phyloP scores from a whole-genome alignment of 2,329 filamentous ascomycete genomes.

The Aureobasidium lini region DNA sequence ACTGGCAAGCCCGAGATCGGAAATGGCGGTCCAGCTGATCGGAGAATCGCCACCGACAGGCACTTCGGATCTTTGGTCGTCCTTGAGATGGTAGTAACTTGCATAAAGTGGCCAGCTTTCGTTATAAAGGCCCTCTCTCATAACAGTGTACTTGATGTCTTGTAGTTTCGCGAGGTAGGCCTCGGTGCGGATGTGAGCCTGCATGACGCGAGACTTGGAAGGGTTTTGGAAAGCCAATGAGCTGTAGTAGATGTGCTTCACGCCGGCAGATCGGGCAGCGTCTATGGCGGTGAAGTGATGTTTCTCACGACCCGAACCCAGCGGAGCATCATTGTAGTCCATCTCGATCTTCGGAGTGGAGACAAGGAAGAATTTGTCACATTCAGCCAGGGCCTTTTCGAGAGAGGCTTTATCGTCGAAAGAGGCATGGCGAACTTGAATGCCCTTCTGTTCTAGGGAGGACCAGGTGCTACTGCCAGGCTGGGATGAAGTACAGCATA shows the following conservation, averaged over 20 bases:
- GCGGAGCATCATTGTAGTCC: constrained; percentile 37
- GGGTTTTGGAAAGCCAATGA: constrained; percentile 36
- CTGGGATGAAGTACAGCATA: constrained; percentile 30
- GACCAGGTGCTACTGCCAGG: constrained; percentile 16
- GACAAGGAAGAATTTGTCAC: constrained; percentile 38
- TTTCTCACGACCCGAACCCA: constrained; percentile 35
- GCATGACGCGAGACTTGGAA: constrained; percentile 38
- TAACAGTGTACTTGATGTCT: constrained; percentile 28
- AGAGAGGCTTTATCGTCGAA: constrained; percentile 33
- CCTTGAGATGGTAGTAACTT: constrained; percentile 33
- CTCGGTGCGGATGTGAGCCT: constrained; percentile 40
- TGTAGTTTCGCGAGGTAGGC: constrained; percentile 26
- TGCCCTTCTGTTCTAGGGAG: constrained; percentile 16
- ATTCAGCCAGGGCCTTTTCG: constrained; percentile 29
- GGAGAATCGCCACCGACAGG: constrained; percentile 33
- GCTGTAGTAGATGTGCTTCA: constrained; percentile 41
- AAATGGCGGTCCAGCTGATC: constrained; percentile 38
- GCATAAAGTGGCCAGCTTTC: constrained; percentile 43
- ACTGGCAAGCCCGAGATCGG: constrained; percentile 37
- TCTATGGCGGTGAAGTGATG: constrained; percentile 38
- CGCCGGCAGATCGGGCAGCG: constrained; percentile 33
- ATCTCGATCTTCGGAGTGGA: constrained; percentile 37
- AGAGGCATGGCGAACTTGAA: constrained; percentile 31
- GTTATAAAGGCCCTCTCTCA: constrained; percentile 40
- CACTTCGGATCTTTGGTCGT: constrained; percentile 31